Conservation (phyloP, 495 filamentous ascomycete genomes). For the Astrothelium macrocarpum region DNA sequence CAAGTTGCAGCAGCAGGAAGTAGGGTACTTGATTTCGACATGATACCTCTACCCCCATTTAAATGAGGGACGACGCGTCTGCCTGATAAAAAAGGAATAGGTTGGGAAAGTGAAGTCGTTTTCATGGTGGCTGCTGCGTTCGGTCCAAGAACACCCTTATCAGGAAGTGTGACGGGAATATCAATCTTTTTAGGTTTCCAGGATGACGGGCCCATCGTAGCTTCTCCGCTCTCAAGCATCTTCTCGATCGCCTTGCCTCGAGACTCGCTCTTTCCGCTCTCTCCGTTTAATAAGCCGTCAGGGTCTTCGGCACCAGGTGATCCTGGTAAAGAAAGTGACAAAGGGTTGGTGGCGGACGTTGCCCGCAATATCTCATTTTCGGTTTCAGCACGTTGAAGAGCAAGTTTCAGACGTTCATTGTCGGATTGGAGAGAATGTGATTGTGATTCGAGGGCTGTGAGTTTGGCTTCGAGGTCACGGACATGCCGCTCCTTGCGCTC, state of each 20-base stretch:
- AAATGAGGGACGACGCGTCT: neutral
- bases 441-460: slow-evolving; percentile 58
- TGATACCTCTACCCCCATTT: neutral
- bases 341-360: slow-evolving; percentile 11
- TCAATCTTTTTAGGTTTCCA: slow-evolving; percentile 1
- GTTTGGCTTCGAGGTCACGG: slow-evolving; percentile 80
- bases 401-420: slow-evolving; percentile 75
- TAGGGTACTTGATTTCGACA: slow-evolving; percentile 28
- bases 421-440: slow-evolving; percentile 50
- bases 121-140: neutral
- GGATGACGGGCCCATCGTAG: neutral
- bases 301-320: neutral
- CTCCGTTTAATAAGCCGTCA: slow-evolving; percentile 10
- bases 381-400: slow-evolving; percentile 66
- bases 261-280: neutral
- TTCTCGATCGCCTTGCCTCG: slow-evolving; percentile 2
- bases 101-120: neutral
- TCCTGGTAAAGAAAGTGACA: slow-evolving; percentile 16
- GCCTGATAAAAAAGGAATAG: neutral
- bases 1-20: slow-evolving; percentile 75
- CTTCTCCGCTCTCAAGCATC: slow-evolving; percentile 3
- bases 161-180: neutral
- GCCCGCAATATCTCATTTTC: slow-evolving; percentile 95
- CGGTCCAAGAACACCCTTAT: neutral
- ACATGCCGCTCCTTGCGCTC: slow-evolving; percentile 94